phyloP scores from a whole-genome alignment of 129 eudicot genomes.

The Lactuca sativa region DNA sequence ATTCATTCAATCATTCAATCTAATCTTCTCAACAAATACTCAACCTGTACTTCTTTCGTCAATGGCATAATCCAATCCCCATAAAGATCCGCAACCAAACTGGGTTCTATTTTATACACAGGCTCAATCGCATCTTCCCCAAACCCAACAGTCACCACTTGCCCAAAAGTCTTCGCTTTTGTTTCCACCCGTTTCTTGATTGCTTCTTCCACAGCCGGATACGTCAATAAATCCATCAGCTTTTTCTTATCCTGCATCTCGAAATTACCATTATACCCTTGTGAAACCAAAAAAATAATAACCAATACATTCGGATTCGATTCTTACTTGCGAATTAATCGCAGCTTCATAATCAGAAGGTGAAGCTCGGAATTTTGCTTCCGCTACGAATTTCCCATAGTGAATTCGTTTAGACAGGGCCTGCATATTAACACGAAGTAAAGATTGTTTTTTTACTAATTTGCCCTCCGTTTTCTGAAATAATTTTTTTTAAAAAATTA shows the following conservation, averaged over 20 bases:
- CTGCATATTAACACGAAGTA: constrained; percentile 27
- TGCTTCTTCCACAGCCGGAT: constrained; percentile 68
- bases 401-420: constrained; percentile 88
- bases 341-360: constrained; percentile 73
- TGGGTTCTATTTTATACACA: constrained; percentile 71
- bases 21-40: constrained; percentile 73
- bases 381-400: constrained; percentile 94
- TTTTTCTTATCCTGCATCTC: constrained; percentile 47
- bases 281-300: not conserved
- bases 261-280: constrained; percentile 12
- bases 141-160: constrained; percentile 35
- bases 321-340: constrained; percentile 60
- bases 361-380: constrained; percentile 77
- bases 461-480: not conserved
- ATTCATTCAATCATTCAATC: constrained; percentile 32
- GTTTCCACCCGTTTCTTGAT: constrained; percentile 60
- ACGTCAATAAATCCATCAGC: constrained; percentile 67
- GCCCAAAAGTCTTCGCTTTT: constrained; percentile 71
- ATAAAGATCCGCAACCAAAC: constrained; percentile 68
- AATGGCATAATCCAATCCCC: constrained; percentile 92
- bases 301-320: not conserved
- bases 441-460: not conserved
- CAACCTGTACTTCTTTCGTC: constrained; percentile 79
- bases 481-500: not conserved
- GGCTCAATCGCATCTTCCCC: constrained; percentile 41